A percentile compares a stretch with the other conserved stretches of the same genome.
Evolutionary conservation across 169 alveolate species (phyloP).

Genomic region (Eimeria mitis): DNA sequence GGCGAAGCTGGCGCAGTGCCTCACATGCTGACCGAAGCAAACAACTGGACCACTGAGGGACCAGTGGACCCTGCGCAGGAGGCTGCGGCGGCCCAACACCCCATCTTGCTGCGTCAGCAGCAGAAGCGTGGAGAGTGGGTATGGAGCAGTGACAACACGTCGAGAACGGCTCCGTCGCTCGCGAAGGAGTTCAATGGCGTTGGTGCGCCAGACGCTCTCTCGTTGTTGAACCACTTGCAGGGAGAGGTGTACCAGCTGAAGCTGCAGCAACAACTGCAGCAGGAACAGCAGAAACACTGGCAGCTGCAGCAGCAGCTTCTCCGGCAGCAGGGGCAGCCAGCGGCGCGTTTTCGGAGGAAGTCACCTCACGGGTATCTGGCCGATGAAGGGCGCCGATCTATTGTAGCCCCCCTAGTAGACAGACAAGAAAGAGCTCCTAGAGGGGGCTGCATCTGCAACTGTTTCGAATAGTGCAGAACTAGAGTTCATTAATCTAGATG

Average conservation of each 20-base stretch:
- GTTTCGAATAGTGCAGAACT: not conserved
- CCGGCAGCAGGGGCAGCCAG: not conserved
- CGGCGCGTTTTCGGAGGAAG: no score
- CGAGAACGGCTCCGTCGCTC: not conserved
- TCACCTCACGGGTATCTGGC: not conserved
- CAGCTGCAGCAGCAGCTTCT: conserved; percentile 8
- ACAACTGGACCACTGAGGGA: not conserved
- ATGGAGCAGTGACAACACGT: not conserved
- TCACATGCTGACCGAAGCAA: not conserved
- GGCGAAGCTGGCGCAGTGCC: not conserved
- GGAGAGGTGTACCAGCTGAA: conserved; percentile 16
- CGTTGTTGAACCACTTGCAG: conserved; percentile 7
- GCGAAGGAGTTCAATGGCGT: not conserved
- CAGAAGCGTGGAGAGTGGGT: not conserved
- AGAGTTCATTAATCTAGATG: not conserved
- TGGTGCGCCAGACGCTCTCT: not conserved
- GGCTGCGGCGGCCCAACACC: not conserved
- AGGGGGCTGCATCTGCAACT: not conserved
- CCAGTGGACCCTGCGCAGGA: conserved; percentile 5
- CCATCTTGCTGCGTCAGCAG: not conserved
- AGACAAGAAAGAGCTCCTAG: not conserved
- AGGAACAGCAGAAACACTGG: not conserved
- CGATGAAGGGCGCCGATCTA: not conserved
- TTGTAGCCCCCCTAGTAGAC: not conserved
- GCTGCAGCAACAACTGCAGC: conserved; percentile 1